These are phyloP conservation scores for Oryza longistaminata DNA, from an alignment of 176 grass and related monocot species.

Conservation along the genomic window DNA sequence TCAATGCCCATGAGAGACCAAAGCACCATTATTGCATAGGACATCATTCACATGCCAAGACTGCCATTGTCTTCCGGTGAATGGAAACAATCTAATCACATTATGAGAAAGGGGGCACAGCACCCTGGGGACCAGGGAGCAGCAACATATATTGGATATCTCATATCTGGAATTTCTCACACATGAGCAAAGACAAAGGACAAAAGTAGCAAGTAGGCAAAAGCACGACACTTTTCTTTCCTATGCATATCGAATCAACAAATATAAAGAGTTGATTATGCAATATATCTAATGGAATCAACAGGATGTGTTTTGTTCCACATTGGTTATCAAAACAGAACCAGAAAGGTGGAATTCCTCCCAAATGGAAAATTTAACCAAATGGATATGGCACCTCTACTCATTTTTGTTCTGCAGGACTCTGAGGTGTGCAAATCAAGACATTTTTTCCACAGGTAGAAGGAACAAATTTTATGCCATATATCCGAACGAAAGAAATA, in stretches of 20 bases:
- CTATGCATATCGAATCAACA: neutral
- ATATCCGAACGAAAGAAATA: neutral
- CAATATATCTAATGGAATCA: neutral
- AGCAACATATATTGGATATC: constrained; percentile 18
- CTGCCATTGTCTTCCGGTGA: neutral
- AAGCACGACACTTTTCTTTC: neutral
- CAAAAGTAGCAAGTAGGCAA: neutral
- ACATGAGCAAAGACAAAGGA: neutral
- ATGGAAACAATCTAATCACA: constrained; percentile 21
- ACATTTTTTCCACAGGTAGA: neutral
- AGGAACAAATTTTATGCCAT: neutral
- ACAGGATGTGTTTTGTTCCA: neutral
- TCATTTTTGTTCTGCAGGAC: neutral
- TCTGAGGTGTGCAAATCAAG: neutral
- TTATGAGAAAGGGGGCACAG: neutral
- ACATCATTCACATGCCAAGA: neutral
- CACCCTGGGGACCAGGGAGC: constrained; percentile 5
- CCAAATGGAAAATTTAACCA: constrained; percentile 1
- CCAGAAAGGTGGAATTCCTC: neutral
- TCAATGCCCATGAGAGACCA: neutral
- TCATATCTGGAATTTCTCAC: constrained; percentile 9
- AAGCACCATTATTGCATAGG: neutral
- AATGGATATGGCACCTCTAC: neutral
- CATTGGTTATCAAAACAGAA: neutral
- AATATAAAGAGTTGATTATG: neutral